Conservation (phyloP, 2,329 filamentous ascomycete species). For the Clonostachys byssicola region DNA sequence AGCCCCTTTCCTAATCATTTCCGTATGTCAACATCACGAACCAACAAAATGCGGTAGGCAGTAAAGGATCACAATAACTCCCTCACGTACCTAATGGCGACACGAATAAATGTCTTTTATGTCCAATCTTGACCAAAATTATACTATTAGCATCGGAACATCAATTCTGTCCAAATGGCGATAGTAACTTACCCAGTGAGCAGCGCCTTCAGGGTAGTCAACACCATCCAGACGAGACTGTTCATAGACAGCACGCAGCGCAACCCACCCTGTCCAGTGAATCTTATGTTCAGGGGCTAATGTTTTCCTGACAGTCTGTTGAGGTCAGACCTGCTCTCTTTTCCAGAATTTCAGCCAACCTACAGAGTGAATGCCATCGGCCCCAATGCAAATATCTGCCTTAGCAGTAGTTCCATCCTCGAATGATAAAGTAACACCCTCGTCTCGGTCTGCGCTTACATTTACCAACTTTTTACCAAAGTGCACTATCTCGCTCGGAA, state of each 20-base stretch:
- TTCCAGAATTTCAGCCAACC: neutral
- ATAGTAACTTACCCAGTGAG: neutral
- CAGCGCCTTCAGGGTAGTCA: constrained; percentile 22
- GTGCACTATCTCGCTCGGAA: constrained; percentile 33
- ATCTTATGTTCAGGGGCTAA: constrained; percentile 34
- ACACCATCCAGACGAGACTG: constrained; percentile 30
- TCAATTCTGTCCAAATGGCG: neutral
- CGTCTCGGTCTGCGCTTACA: constrained; percentile 20
- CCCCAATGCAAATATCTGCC: constrained; percentile 44
- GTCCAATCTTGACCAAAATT: constrained; percentile 2
- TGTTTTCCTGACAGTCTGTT: constrained; percentile 25
- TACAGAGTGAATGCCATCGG: constrained; percentile 46
- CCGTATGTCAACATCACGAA: neutral
- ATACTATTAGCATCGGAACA: neutral
- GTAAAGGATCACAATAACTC: neutral
- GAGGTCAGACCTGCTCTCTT: neutral
- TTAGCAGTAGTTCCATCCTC: constrained; percentile 34
- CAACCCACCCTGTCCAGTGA: constrained; percentile 36
- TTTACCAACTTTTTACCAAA: constrained; percentile 33
- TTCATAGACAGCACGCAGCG: constrained; percentile 39
- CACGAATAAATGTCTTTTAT: constrained; percentile 26
- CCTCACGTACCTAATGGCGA: constrained; percentile 27
- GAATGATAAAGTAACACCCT: constrained; percentile 31
- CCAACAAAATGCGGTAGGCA: neutral
- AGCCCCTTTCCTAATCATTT: constrained; percentile 14